Evolutionary conservation across 345 rosid genomes (phyloP).

Genomic region (Ailanthus altissimus): DNA sequence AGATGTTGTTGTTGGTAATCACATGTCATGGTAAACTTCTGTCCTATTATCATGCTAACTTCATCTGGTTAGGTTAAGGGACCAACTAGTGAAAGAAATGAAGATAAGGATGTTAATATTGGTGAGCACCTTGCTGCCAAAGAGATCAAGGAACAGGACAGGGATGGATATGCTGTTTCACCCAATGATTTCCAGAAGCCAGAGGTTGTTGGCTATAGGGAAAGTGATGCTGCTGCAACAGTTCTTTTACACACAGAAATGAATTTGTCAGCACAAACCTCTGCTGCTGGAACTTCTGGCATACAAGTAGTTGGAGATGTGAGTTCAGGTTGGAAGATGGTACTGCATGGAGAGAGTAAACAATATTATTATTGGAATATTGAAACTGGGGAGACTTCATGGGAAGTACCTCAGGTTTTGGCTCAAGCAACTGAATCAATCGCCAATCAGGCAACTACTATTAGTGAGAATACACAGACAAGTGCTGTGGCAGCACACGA

Average conservation of each 20-base stretch:
- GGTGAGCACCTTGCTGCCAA: conserved; percentile 33
- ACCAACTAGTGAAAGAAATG: conserved; percentile 29
- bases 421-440: conserved; percentile 39
- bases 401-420: conserved; percentile 76
- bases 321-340: conserved; percentile 74
- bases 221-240: conserved; percentile 25
- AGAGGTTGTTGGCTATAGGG: conserved; percentile 36
- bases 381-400: conserved; percentile 96
- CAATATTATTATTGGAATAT: conserved; percentile 93
- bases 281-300: conserved; percentile 44
- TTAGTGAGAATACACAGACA: conserved; percentile 36
- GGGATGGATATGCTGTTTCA: conserved; percentile 34
- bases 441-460: conserved; percentile 30
- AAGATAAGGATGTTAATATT: conserved; percentile 36
- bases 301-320: conserved; percentile 48
- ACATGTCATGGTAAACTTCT: not conserved
- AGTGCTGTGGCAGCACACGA: conserved; percentile 32
- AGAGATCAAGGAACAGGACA: conserved; percentile 34
- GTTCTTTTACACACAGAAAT: conserved; percentile 41
- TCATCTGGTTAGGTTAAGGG: conserved; percentile 45
- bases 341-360: conserved; percentile 85
- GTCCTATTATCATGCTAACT: conserved; percentile 22
- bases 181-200: conserved; percentile 28
- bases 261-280: conserved; percentile 35
- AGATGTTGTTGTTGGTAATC: not conserved